phyloP scores from a whole-genome alignment of 176 grass and related monocot species.

The Rhynchospora tenuis region DNA sequence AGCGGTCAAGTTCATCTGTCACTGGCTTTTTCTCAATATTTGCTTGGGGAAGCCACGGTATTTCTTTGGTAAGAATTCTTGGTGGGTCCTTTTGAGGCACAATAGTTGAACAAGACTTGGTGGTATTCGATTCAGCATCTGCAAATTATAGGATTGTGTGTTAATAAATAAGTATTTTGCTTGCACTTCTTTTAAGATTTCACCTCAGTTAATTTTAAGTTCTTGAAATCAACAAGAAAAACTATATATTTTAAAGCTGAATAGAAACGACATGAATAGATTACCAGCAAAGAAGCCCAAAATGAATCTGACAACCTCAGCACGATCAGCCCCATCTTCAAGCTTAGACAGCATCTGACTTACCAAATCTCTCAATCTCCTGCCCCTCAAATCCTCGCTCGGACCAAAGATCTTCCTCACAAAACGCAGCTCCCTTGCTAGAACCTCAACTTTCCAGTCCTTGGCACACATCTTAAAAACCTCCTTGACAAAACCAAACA shows the following conservation, averaged over 20 bases:
- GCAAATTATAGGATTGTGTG: slow-evolving; percentile 24
- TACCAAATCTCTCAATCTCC: slow-evolving; percentile 51
- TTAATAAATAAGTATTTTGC: slow-evolving; percentile 14
- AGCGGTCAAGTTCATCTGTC: slow-evolving; percentile 66
- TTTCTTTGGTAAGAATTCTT: slow-evolving; percentile 14
- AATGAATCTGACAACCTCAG: slow-evolving; percentile 60
- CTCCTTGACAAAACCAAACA: slow-evolving; percentile 98
- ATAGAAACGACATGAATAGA: slow-evolving; percentile 9
- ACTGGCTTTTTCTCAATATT: slow-evolving; percentile 44
- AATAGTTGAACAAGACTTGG: background rate
- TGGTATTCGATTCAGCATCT: slow-evolving; percentile 37
- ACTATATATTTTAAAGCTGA: background rate
- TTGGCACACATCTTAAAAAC: slow-evolving; percentile 76
- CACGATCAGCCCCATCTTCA: slow-evolving; percentile 48
- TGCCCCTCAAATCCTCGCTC: slow-evolving; percentile 63
- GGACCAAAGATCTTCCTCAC: slow-evolving; percentile 74
- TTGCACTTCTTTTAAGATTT: background rate
- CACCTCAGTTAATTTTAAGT: background rate
- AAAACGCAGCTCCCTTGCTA: slow-evolving; percentile 65
- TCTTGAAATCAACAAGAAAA: background rate
- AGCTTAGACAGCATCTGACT: slow-evolving; percentile 56
- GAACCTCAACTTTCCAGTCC: slow-evolving; percentile 63
- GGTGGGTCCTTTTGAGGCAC: slow-evolving; percentile 6
- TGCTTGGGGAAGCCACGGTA: background rate
- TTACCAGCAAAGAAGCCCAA: slow-evolving; percentile 85